These are phyloP conservation scores for Myriosclerotinia duriaeana DNA, from an alignment of 2,329 filamentous ascomycete genomes.

Conservation along the genomic window DNA sequence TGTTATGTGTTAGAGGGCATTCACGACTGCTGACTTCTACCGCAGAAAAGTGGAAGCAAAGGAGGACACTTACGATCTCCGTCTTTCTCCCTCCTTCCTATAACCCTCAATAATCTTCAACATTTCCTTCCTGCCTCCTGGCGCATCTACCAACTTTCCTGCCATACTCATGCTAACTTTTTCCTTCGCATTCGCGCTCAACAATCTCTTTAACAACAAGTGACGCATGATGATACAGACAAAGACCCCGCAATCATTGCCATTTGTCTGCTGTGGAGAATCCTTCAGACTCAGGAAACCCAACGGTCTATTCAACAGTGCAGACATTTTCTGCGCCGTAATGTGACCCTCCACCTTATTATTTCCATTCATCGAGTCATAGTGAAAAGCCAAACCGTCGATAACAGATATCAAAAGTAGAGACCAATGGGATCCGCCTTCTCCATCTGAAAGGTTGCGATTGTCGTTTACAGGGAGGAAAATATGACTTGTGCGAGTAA, in stretches of 20 bases:
- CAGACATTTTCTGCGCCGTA: slow-evolving; percentile 67
- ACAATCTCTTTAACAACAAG: slow-evolving; percentile 78
- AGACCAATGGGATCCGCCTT: slow-evolving; percentile 93
- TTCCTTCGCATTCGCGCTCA: slow-evolving; percentile 74
- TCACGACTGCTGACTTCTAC: too few relatives aligned
- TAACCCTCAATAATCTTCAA: slow-evolving; percentile 82
- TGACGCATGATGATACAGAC: slow-evolving; percentile 95
- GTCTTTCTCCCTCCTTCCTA: slow-evolving; percentile 81
- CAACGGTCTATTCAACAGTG: slow-evolving; percentile 64
- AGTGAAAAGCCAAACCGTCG: slow-evolving; percentile 93
- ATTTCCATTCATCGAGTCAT: slow-evolving; percentile 77
- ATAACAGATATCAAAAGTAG: slow-evolving; percentile 84
- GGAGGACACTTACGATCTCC: slow-evolving; percentile 66
- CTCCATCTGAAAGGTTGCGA: slow-evolving; percentile 70
- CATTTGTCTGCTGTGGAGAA: slow-evolving; percentile 86
- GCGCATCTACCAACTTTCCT: slow-evolving; percentile 78
- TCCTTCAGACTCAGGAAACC: slow-evolving; percentile 81
- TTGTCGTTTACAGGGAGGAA: slow-evolving; percentile 96
- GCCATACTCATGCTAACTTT: slow-evolving; percentile 95
- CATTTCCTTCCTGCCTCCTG: slow-evolving; percentile 84
- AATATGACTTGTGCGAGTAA: slow-evolving; percentile 79
- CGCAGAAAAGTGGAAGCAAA: background rate
- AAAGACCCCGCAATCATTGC: slow-evolving; percentile 91
- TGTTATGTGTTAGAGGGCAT: background rate
- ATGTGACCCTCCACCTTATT: slow-evolving; percentile 74